Evolutionary conservation across 2,329 filamentous ascomycete species (phyloP).

Genomic region (Pseudogymnoascus sp.): DNA sequence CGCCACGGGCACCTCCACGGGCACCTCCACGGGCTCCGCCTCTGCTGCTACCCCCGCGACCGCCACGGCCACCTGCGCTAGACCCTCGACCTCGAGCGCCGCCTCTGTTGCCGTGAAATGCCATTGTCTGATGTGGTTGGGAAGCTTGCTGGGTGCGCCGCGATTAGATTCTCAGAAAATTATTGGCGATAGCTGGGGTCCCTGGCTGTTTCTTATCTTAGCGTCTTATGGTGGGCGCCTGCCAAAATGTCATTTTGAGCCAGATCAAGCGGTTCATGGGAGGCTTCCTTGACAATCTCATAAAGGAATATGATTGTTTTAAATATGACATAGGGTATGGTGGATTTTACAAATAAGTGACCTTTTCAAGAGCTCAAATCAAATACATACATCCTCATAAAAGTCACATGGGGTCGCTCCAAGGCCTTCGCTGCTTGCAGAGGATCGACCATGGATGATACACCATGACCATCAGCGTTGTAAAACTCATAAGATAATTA

Average conservation of each 20-base stretch:
- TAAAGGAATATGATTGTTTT: background rate
- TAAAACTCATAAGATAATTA: background rate
- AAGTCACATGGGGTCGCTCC: background rate
- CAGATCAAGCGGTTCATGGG: background rate
- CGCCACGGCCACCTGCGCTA: slow-evolving; percentile 21
- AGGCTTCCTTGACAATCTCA: background rate
- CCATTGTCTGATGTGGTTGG: slow-evolving; percentile 10
- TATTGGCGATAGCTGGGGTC: slow-evolving; percentile 10
- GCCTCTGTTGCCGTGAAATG: slow-evolving; percentile 22
- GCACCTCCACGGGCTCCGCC: slow-evolving; percentile 18
- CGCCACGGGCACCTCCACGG: slow-evolving; percentile 22
- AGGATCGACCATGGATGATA: background rate
- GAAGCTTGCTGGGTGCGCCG: slow-evolving; percentile 6
- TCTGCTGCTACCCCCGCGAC: slow-evolving; percentile 22
- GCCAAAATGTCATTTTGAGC: background rate
- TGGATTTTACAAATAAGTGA: background rate
- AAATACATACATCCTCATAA: background rate
- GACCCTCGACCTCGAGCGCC: slow-evolving; percentile 18
- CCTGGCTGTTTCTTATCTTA: slow-evolving; percentile 3
- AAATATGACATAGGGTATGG: background rate
- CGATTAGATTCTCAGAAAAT: slow-evolving; percentile 12
- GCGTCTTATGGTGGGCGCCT: background rate
- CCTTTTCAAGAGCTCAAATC: background rate
- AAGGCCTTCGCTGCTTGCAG: background rate
- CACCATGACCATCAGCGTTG: background rate